phyloP scores from a whole-genome alignment of 495 filamentous ascomycete genomes.

The Penicillium taxi region DNA sequence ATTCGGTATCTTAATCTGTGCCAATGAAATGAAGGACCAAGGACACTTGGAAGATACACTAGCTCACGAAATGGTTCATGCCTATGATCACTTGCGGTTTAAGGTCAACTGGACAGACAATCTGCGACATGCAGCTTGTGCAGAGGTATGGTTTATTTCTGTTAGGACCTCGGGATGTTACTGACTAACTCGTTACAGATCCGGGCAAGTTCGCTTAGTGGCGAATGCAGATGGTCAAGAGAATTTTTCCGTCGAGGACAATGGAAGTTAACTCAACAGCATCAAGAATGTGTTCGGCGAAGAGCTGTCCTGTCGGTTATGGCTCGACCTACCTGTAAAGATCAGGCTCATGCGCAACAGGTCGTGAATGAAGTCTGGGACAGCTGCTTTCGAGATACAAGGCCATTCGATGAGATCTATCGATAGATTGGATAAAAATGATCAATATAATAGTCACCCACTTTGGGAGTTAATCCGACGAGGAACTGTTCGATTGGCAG shows the following conservation, averaged over 20 bases:
- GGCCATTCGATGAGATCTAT: conserved; percentile 96
- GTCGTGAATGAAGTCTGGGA: conserved; percentile 97
- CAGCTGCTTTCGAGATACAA: conserved; percentile 86
- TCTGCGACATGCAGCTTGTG: conserved; percentile 84
- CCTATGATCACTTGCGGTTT: conserved; percentile 86
- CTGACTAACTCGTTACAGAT: conserved; percentile 47
- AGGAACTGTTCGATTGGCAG: too few relatives aligned
- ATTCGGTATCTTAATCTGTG: conserved; percentile 82
- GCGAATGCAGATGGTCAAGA: conserved; percentile 85
- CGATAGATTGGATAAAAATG: too few relatives aligned
- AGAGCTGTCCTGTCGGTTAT: conserved; percentile 70
- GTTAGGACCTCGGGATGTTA: background rate
- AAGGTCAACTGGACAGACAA: conserved; percentile 74
- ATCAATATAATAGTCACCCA: too few relatives aligned
- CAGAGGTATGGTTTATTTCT: conserved; percentile 57
- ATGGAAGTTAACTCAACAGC: conserved; percentile 81
- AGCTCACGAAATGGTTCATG: conserved; percentile 96
- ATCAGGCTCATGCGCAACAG: conserved; percentile 77
- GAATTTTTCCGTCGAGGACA: conserved; percentile 78
- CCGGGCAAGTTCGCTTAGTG: conserved; percentile 80
- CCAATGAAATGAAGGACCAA: conserved; percentile 70
- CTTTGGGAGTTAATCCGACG: too few relatives aligned
- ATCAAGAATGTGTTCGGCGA: conserved; percentile 83
- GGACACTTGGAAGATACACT: conserved; percentile 85
- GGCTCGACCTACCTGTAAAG: conserved; percentile 67